phyloP scores from a whole-genome alignment of 495 filamentous ascomycete species.

The Aspergillus saccharolyticus region DNA sequence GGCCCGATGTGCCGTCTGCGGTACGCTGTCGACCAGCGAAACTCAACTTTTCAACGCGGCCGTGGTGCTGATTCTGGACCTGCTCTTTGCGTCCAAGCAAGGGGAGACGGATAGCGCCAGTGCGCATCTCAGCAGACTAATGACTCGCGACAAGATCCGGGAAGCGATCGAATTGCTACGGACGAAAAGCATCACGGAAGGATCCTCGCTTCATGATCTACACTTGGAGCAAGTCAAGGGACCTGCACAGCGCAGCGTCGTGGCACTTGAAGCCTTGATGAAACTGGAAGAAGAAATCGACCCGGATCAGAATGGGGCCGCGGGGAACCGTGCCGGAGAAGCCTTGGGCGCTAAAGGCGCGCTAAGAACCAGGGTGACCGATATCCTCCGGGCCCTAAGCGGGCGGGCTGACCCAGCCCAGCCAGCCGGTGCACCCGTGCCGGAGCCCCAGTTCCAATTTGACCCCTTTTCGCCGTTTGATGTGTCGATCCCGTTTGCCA shows the following conservation, averaged over 20 bases:
- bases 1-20: constrained; percentile 23
- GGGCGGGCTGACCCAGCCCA: too few species aligned
- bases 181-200: background rate
- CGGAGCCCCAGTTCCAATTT: too few species aligned
- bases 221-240: constrained; percentile 2
- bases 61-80: constrained; percentile 14
- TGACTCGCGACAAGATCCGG: constrained; percentile 22
- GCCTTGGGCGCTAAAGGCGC: too few species aligned
- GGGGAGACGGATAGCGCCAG: background rate
- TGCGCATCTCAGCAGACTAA: constrained; percentile 18
- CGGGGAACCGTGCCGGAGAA: too few species aligned
- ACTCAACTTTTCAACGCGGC: constrained; percentile 23
- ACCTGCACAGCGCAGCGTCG: constrained; percentile 10
- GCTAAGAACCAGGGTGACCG: too few species aligned
- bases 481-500: too few species aligned
- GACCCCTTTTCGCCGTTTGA: too few species aligned
- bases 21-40: constrained; percentile 18
- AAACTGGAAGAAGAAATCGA: constrained; percentile 16
- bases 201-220: background rate
- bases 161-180: constrained; percentile 23
- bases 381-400: too few species aligned
- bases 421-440: too few species aligned
- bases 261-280: constrained; percentile 21
- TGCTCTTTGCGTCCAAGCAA: constrained; percentile 14
- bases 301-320: too few species aligned